phyloP scores from a whole-genome alignment of 305 asterid species.

The Solanum hybrid region DNA sequence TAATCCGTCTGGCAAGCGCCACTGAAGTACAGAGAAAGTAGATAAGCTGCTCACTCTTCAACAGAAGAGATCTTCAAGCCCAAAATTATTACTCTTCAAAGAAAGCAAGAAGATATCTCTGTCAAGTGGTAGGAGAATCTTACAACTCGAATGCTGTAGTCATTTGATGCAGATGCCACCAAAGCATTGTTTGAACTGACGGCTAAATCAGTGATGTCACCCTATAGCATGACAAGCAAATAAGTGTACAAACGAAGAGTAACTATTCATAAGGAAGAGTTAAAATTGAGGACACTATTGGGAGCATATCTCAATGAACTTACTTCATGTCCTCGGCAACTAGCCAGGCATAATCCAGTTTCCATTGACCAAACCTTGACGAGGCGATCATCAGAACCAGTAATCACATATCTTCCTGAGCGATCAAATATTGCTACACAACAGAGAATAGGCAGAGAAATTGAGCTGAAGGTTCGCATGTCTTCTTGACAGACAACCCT shows the following conservation, averaged over 20 bases:
- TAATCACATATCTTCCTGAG: conserved; percentile 88
- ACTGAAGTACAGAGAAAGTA: conserved; percentile 34
- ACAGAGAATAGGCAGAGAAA: conserved; percentile 5
- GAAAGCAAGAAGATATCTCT: conserved; percentile 21
- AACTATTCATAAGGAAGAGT: background rate
- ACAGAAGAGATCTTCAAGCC: background rate
- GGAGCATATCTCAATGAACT: conserved; percentile 20
- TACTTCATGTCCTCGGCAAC: conserved; percentile 99
- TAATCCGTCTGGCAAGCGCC: conserved; percentile 93
- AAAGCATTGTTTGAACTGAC: conserved; percentile 77
- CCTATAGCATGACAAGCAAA: conserved; percentile 42
- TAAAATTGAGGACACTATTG: background rate
- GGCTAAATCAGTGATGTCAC: conserved; percentile 94
- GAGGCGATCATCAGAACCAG: conserved; percentile 99
- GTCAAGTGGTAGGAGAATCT: conserved; percentile 31
- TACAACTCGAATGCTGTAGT: conserved; percentile 92
- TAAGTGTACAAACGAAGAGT: conserved; percentile 14
- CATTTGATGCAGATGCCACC: conserved; percentile 98
- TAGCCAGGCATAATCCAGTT: conserved; percentile 92
- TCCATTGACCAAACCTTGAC: conserved; percentile 99
- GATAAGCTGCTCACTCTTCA: conserved; percentile 2
- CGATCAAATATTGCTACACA: conserved; percentile 92
- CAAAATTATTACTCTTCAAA: conserved; percentile 13
- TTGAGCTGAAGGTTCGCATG: background rate
- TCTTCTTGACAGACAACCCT: background rate